Evolutionary conservation across 352 stramenopile genomes (phyloP).

Genomic region (Globisporangium apiculatum): DNA sequence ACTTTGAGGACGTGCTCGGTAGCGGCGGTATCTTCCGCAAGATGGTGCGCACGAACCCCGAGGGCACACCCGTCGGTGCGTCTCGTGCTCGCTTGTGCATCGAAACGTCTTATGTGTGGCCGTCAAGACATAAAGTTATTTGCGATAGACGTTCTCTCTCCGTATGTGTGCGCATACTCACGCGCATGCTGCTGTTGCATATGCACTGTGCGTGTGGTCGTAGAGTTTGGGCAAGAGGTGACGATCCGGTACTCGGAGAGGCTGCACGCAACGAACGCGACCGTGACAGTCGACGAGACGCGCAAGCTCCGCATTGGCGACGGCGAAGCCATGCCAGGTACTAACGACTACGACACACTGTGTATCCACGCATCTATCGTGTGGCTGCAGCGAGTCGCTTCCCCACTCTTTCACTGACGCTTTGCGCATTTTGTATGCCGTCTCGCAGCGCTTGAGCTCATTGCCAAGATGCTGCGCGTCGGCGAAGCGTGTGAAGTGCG

Average conservation of each 20-base stretch:
- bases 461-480: slow-evolving; percentile 73
- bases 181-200: too few relatives aligned
- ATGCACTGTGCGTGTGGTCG: not conserved
- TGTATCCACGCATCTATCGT: too few relatives aligned
- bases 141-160: too few relatives aligned
- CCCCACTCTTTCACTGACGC: too few relatives aligned
- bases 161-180: too few relatives aligned
- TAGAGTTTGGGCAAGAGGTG: slow-evolving; percentile 81
- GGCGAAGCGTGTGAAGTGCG: slow-evolving; percentile 69
- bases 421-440: too few relatives aligned
- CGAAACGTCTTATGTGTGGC: too few relatives aligned
- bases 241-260: slow-evolving; percentile 60
- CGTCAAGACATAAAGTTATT: too few relatives aligned
- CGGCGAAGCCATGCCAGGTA: slow-evolving; percentile 71
- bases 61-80: slow-evolving; percentile 59
- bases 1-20: slow-evolving; percentile 72
- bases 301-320: slow-evolving; percentile 78
- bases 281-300: slow-evolving; percentile 36
- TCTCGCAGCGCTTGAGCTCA: slow-evolving; percentile 52
- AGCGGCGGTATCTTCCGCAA: slow-evolving; percentile 78
- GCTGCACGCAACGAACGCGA: slow-evolving; percentile 33
- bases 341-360: slow-evolving; percentile 7
- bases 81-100: not conserved
- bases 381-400: too few relatives aligned
- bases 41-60: slow-evolving; percentile 35